Base-by-base conservation (phyloP, 1,139 yeast species). In the Hansenula sp. region DNA sequence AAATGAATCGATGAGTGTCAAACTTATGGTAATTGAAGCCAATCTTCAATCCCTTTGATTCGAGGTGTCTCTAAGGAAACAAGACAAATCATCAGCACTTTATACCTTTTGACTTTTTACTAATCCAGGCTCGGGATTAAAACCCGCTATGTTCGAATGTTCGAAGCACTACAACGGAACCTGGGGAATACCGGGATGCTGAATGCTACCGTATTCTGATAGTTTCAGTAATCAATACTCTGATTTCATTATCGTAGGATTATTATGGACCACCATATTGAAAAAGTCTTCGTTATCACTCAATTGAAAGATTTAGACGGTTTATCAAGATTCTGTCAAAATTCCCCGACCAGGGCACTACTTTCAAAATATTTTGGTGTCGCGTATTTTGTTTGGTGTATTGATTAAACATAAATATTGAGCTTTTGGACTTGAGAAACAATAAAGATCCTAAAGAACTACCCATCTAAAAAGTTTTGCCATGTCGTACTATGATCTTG, bases 401-500 rank as follows among this genome's bases (percentile, higher is more conserved):
- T 21, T 6, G 25, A n/a, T n/a, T 21, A 21, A 21, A 21, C 8
- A 21, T 21, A 5, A 21, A 21, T 21, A 21, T 9, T 21, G 25
- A 28, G 10, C 30, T 28, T 28, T 28, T n/a, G n/a, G n/a, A n/a
- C n/a, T n/a, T n/a, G n/a, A n/a, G n/a, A n/a, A n/a, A n/a, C n/a
- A n/a, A 13, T 7, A 28, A 7, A 28, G 15, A n/a, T 31, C 9
- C 10, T 15, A 16, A 13, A 6, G 15, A 15, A n/a, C n/a, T n/a
- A n/a, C 6, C 8, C 7, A 9, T 4, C 32, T 8, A n/a, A 15
- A 30, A 13, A 13, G 17, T n/a, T 21, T 9, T 8, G 33, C n/a
- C 17, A 67, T 67, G 71, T 66, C 74, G 11, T 91, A 91, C 68
- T 90, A 86, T 68, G 91, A 86, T 59, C 71, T 91, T 6, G 96